Base-by-base conservation (phyloP, 352 stramenopile genomes). In the Globisporangium radiosum region DNA sequence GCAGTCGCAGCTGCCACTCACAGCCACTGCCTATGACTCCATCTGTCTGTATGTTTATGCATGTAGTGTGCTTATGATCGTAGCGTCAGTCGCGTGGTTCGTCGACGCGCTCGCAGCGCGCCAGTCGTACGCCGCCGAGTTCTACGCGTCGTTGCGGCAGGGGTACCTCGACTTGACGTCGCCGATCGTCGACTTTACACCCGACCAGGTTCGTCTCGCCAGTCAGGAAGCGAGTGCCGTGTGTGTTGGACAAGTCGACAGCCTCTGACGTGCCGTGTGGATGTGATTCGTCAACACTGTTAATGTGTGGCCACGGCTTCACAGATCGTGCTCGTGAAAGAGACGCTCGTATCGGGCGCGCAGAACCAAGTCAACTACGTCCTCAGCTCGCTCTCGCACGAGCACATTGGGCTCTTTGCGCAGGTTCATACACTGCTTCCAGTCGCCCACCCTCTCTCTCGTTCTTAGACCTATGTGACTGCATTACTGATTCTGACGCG, bases 321-420 rank as follows among this genome's bases (percentile, higher is more conserved):
- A 2, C 33, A 94, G 82, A 86, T 92, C 43, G 52, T 76, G 9
- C 69, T 95, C 5, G 83, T 95, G 36, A 92, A 92, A 58, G 78
- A 88, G 59, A 92, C 80, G 5, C 64, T 95, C 11, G 69, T 88
- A 0, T 78, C 76, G 44, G 83, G 83, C 17, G 84, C 78, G 7
- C 77, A 88, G 54, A 88, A 92, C 56, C 85, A 92, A 82, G 83
- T 89, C n/a, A 88, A 90, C 54, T 94, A 90, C 47, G 85, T 92
- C 4, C 65, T 94, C 36, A 92, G 81, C 56, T 92, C 80, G 15
- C 64, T 94, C 13, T 86, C 80, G 0, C 75, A 87, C 17, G 67
- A 82, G 42, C 85, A 94, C 56, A 87, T 94, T 54, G 71, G 74
- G 7, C 62, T 90, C 14, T 91, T 94, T 58, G 70, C 81, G 8